Conservation (phyloP, 192 early-diverging fungal species). For the Linderina pennispora region DNA sequence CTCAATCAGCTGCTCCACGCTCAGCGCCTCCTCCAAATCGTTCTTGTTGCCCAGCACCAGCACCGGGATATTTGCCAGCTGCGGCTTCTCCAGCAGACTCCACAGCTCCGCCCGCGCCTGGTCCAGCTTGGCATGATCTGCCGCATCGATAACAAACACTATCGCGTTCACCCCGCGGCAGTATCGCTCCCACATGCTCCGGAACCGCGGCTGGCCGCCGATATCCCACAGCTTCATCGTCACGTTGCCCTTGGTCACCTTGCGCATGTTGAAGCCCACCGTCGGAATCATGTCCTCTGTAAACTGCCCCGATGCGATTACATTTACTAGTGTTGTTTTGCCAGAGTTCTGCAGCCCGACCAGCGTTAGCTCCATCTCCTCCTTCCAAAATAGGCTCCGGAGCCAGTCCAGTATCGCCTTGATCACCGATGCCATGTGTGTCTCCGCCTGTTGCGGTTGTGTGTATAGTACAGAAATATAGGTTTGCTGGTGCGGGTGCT, state of each 20-base stretch:
- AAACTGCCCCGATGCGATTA: conserved; percentile 79
- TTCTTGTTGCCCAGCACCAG: conserved; percentile 99
- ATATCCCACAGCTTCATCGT: conserved; percentile 99
- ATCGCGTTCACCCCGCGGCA: conserved; percentile 95
- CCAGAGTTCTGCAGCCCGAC: conserved; percentile 85
- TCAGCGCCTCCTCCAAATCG: conserved; percentile 83
- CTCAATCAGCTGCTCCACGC: conserved; percentile 87
- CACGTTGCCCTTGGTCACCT: conserved; percentile 85
- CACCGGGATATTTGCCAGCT: conserved; percentile 90
- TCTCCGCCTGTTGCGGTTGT: no score
- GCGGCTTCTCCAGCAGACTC: conserved; percentile 87
- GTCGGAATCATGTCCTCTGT: conserved; percentile 93
- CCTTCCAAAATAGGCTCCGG: conserved; percentile 76
- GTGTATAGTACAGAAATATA: no score
- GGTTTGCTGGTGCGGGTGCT: no score
- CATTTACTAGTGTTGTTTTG: conserved; percentile 81
- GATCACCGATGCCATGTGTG: conserved; percentile 40
- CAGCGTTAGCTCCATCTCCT: conserved; percentile 86
- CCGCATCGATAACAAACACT: conserved; percentile 97
- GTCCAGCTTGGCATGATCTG: conserved; percentile 89
- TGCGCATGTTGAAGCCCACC: conserved; percentile 99
- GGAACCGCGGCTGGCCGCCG: conserved; percentile 95
- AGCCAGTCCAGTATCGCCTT: conserved; percentile 57
- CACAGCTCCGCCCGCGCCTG: conserved; percentile 90
- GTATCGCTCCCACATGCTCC: conserved; percentile 94